Base-by-base conservation (phyloP, 768 basidiomycete species). In the Naganishia onofrii region DNA sequence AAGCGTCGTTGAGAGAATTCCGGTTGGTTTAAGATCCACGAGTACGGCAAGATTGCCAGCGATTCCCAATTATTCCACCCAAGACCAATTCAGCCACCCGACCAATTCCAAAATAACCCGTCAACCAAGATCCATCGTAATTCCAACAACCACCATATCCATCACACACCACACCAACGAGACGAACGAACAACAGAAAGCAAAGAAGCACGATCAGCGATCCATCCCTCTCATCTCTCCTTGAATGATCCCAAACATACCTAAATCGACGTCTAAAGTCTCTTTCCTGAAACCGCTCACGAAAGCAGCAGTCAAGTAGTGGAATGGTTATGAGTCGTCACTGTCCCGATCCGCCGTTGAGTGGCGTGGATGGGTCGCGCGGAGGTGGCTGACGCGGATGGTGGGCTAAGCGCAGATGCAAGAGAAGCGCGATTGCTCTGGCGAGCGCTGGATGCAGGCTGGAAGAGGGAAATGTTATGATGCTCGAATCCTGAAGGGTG, bases 231-330 rank as follows among this genome's bases (percentile, higher is more conserved):
- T 51, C 23, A 46, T 44, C 23, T 17, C 23, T 15, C 26, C 28
- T 44, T 8, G 36, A 2, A 21, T n/a, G n/a, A 44, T 9, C 28
- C 5, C 10, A 15, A 26, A 63, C 60, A 63, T 63, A 63, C 60
- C 60, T 63, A 63, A 63, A 63, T 63, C 60, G 60, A 63, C 60
- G 60, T 63, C 60, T 63, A 23, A 29, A 63, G 60, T 5, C 17
- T 7, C 15, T 42, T 15, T 15, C 42, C 2, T 42, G 15, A 42
- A 63, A 29, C 4, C n/a, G 5, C 4, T 3, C 26, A 17, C n/a
- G n/a, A 63, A 17, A 0, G 38, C 29, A n/a, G 48, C 48, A 51
- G 48, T 51, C 48, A 51, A 51, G 48, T 51, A 51, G 48, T 51
- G 48, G 21, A n/a, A 51, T 51, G 48, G 48, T 51, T 51, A 51